Percentiles rank a stretch among this genome's conserved stretches.
phyloP scores from a whole-genome alignment of 192 early-diverging fungal species.

The Paraglomus brasilianum region DNA sequence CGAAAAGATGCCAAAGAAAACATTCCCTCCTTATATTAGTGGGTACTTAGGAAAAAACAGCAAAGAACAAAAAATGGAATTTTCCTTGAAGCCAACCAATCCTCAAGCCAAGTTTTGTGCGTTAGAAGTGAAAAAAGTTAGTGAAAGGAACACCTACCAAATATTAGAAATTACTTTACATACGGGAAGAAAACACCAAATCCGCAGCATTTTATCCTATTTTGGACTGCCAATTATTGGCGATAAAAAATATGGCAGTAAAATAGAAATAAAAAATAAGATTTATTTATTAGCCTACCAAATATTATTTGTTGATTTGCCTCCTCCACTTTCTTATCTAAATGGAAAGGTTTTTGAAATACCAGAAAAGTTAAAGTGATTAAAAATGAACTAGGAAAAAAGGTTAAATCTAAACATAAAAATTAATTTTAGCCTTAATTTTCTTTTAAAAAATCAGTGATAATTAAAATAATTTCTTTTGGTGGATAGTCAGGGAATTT shows the following conservation, averaged over 20 bases:
- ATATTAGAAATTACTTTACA: neutral
- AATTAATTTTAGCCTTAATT: too few relatives aligned
- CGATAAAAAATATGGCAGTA: slow-evolving; percentile 12
- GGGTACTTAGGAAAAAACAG: neutral
- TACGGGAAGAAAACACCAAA: slow-evolving; percentile 5
- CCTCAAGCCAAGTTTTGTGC: neutral
- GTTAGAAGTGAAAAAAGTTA: neutral
- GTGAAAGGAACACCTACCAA: neutral
- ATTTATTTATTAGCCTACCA: slow-evolving; percentile 15
- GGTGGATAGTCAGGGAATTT: slow-evolving; percentile 1
- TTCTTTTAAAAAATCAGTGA: neutral
- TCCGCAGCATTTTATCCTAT: slow-evolving; percentile 8
- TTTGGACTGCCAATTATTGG: neutral
- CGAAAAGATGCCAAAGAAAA: neutral
- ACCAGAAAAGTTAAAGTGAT: too few relatives aligned
- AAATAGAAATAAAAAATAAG: slow-evolving; percentile 10
- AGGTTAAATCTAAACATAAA: too few relatives aligned
- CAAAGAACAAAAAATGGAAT: neutral
- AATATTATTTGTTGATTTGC: slow-evolving; percentile 11
- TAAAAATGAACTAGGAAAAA: too few relatives aligned
- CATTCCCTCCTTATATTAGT: neutral
- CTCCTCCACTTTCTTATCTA: slow-evolving; percentile 5
- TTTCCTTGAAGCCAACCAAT: neutral
- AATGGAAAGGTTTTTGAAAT: slow-evolving; percentile 9
- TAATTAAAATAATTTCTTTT: neutral